phyloP scores from a whole-genome alignment of 2,329 filamentous ascomycete genomes.

The Phaeophleospora eucalypticola region DNA sequence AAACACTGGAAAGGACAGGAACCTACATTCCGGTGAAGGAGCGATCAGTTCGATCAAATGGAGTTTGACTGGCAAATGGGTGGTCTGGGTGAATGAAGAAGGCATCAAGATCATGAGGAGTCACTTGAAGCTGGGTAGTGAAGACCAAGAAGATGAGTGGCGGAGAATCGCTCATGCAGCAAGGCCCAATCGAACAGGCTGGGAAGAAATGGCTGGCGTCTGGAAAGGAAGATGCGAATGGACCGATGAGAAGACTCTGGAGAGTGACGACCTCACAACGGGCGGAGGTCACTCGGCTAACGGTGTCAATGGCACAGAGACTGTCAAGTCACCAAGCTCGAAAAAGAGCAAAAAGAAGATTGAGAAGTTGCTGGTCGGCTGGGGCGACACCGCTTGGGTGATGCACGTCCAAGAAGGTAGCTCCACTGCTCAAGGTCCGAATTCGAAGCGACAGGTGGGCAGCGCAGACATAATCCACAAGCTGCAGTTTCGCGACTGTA shows the following conservation, averaged over 20 bases:
- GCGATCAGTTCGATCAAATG: constrained; percentile 88
- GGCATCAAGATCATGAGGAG: constrained; percentile 98
- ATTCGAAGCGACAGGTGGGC: constrained; percentile 68
- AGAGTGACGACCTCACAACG: constrained; percentile 60
- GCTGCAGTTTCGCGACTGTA: constrained; percentile 88
- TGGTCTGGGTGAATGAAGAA: constrained; percentile 93
- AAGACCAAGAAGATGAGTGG: constrained; percentile 81
- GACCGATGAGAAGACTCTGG: constrained; percentile 81
- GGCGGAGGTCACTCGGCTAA: constrained; percentile 33
- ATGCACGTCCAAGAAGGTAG: constrained; percentile 77
- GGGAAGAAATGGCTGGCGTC: constrained; percentile 94
- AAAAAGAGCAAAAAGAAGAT: constrained; percentile 32
- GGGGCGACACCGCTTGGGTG: constrained; percentile 95
- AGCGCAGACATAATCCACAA: constrained; percentile 86
- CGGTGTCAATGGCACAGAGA: constrained; percentile 25
- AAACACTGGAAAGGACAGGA: constrained; percentile 75
- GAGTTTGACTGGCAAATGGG: constrained; percentile 87
- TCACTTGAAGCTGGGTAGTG: constrained; percentile 71
- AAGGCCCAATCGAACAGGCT: constrained; percentile 76
- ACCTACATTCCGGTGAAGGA: constrained; percentile 89
- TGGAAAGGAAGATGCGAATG: constrained; percentile 92
- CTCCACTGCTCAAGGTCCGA: constrained; percentile 58
- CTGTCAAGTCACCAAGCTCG: constrained; percentile 17
- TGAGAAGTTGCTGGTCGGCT: constrained; percentile 86
- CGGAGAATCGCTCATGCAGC: constrained; percentile 91